Evolutionary conservation across 1,139 yeast species (phyloP), one percentile per base, ranked within the genome.

Genomic region (Diutina catenulata): DNA sequence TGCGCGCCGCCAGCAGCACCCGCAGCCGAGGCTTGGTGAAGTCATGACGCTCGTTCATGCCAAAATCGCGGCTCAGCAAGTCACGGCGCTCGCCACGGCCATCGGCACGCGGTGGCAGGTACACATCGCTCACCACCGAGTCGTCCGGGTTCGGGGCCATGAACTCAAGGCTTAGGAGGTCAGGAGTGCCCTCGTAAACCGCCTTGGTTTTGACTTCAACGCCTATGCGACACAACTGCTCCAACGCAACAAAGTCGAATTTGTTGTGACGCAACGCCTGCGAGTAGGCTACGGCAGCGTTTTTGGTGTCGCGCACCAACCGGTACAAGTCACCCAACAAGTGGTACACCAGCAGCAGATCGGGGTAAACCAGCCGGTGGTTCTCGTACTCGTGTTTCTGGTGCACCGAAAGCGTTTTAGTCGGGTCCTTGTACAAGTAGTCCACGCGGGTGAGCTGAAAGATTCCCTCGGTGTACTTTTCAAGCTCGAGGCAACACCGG

Each of bases 221-320:
- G 10, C 91, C 88, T 51, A 83, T 62, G 42, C 70, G 70, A 50
- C 91, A 78, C 37, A 91, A 61, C 33, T 79, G 78, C 47, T 81
- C 86, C 44, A 83, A 76, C 0, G 96, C 88, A 51, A 86, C 96
- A 71, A 93, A 87, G 38, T 86, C 68, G 52, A 68, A 84, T 20
- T 94, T 95, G 52, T 91, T 83, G 42, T 68, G 57, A 42, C 74
- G 73, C 41, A 86, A 62, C 0, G 93, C 83, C 45, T 70, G 73
- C 0, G 83, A 70, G 55, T 79, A 83, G 48, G 76, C 71, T 38
- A 78, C 60, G 0, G 81, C 72, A 40, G 94, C 78, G 42, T 76
- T 74, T 44, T 76, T 74, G 7, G 64, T 53, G 50, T 81, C 86
- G 28, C 47, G 49, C 9, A 67, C 55, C 8, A 69, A 68, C 16